Evolutionary conservation across 1,284 basidiomycete species (phyloP), one percentile per base, ranked within the genome.

Genomic region (Ustilago curta): DNA sequence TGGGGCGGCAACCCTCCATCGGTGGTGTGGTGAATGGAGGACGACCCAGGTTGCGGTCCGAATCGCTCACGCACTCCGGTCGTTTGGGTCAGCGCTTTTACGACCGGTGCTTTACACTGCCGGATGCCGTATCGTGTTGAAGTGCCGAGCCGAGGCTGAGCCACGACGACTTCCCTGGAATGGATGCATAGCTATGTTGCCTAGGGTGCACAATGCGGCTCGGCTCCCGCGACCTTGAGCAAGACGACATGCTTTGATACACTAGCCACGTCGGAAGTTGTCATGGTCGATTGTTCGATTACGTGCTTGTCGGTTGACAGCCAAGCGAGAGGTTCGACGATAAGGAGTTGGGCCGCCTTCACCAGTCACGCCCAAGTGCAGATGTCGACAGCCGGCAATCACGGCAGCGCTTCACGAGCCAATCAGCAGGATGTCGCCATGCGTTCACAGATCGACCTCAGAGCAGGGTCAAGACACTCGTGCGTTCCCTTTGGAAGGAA

Each of bases 21-120:
- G 5, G 19, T 23, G 29, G 3, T 29, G 3, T 9, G 45, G 27
- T 18, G 44, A 6, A 45, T 12, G 6, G 47, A 32, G 7, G 50
- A 25, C 51, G 31, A 53, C 25, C 9, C 39, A 25, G 11, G 18
- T 53, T 23, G 37, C 51, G 51, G 39, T 27, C 51, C 37, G 51
- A 31, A 31, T 21, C 21, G 39, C 18, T 29, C 48, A 27, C 14
- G 2, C 8, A 9, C 37, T 39, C 19, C 16, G 25, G 16, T 12
- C 18, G 18, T 25, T 27, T 27, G 27, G 29, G 45, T 18, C 45
- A 47, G 29, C 27, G 45, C 21, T 47, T 47, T 8, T 8, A 47
- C 29, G 45, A 18, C 29, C 45, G 45, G 45, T 8, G 16, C 45
- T 29, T 42, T 21, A 19, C 12, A 37, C 35, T 16, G 14, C 35